These are phyloP conservation scores for Fusarium decemcellulare DNA, from an alignment of 2,329 filamentous ascomycete species.

Conservation along the genomic window DNA sequence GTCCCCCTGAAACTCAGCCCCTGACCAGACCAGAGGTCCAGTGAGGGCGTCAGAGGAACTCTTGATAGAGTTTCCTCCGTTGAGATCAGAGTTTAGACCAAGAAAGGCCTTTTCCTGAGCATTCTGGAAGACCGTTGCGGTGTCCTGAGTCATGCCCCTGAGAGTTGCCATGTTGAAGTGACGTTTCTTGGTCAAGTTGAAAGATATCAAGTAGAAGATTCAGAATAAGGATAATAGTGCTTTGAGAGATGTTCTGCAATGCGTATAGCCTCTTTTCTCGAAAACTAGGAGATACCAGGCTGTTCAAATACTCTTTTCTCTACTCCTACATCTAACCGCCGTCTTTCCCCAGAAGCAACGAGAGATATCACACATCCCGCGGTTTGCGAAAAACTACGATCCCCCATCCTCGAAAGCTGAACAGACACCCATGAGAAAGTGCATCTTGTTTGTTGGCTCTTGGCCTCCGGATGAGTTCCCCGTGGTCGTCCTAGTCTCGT, in stretches of 20 bases:
- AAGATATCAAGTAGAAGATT: constrained; percentile 7
- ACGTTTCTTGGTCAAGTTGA: not conserved
- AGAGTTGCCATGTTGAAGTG: constrained; percentile 26
- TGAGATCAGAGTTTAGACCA: constrained; percentile 30
- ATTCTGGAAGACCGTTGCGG: constrained; percentile 9
- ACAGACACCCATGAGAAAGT: constrained; percentile 8
- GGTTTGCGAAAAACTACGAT: constrained; percentile 3
- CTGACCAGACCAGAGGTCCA: constrained; percentile 46
- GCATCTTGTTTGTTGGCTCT: constrained; percentile 5
- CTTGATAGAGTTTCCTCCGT: constrained; percentile 17
- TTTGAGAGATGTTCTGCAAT: not conserved
- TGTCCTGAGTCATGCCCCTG: constrained; percentile 24
- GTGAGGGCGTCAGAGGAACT: constrained; percentile 19
- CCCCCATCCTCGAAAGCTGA: not conserved
- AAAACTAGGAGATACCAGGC: constrained; percentile 1
- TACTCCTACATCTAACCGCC: constrained; percentile 6
- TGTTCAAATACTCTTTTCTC: constrained; percentile 33
- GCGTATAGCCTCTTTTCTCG: constrained; percentile 10
- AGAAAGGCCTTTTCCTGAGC: constrained; percentile 12
- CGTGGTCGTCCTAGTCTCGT: constrained; percentile 22
- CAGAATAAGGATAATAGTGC: not conserved
- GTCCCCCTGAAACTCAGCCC: constrained; percentile 34
- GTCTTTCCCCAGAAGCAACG: constrained; percentile 3
- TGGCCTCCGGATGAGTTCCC: constrained; percentile 29
- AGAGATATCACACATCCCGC: constrained; percentile 23